Base-by-base conservation (phyloP, 2,329 filamentous ascomycete genomes). In the Epichloe brachyelytri region DNA sequence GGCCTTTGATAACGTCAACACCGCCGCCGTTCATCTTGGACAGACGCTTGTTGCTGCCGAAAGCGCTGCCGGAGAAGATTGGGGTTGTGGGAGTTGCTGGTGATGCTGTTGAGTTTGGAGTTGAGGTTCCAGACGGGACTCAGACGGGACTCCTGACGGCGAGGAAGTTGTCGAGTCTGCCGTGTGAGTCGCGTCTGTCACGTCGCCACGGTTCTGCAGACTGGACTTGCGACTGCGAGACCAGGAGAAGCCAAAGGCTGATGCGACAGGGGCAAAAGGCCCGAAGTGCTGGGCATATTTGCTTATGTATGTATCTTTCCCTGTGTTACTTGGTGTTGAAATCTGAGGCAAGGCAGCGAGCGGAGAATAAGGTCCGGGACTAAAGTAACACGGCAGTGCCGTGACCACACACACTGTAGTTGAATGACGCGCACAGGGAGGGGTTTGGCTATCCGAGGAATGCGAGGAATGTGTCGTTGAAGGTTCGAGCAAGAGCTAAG, bases 201-300 rank as follows among this genome's bases (percentile, higher is more conserved):
- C 52, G 48, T 53, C 53, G 51, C 56, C 54, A 37, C 46, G 46
- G n/a, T 48, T 58, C 10, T 52, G 17, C 2, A 48, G 46, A 26
- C 51, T 54, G 45, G 53, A 49, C 30, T 44, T 51, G 43, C 53
- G 58, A 56, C 59, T 59, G 54, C 58, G 59, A 6, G 61, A 59
- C 34, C 62, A 52, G 19, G 63, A 57, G 33, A 66, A 52, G 51
- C 65, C 64, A 57, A 68, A 67, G 46, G 65, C 66, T 33, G 65
- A 67, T 48, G 60, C 57, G 39, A 65, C 56, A 43, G 64, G 64
- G 54, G 58, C 62, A 22, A 64, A 49, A 49, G 60, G 39, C 58
- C 62, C 33, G 58, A 55, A 39, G 59, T 53, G 53, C 55, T 54
- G 54, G 64, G 63, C 65, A 65, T 68, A 52, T 38, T 36, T 41